These are phyloP conservation scores for Cladochytrium replicatum DNA, from an alignment of 192 early-diverging fungal species.

Conservation along the genomic window DNA sequence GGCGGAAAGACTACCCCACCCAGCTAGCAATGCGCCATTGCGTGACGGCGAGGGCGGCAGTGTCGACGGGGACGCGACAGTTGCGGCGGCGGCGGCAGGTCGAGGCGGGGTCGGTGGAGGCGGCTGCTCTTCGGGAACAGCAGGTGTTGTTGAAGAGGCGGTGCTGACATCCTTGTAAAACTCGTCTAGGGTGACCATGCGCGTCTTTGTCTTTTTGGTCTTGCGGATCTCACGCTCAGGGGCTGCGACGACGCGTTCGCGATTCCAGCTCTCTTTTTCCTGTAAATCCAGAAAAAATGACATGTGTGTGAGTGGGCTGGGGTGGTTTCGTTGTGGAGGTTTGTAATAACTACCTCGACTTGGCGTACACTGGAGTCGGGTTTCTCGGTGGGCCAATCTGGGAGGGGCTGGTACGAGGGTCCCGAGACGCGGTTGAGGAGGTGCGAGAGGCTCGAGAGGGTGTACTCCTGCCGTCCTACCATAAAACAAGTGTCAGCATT, in stretches of 20 bases:
- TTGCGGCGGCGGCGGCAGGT: background rate
- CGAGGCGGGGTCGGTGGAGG: background rate
- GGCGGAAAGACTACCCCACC: background rate
- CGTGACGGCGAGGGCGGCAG: conserved; percentile 1
- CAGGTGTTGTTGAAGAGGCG: background rate
- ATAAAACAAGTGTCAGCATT: background rate
- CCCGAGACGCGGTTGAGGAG: conserved; percentile 44
- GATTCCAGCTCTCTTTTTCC: conserved; percentile 16
- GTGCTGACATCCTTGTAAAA: conserved; percentile 15
- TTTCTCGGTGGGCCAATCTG: conserved; percentile 62
- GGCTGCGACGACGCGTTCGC: conserved; percentile 15
- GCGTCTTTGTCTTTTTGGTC: conserved; percentile 12
- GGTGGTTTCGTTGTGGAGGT: background rate
- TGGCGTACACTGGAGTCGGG: conserved; percentile 40
- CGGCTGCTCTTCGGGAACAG: background rate
- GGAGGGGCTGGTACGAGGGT: conserved; percentile 57
- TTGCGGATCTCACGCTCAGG: conserved; percentile 2
- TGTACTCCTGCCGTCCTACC: conserved; percentile 16
- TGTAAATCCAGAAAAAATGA: conserved; percentile 9
- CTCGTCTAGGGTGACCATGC: conserved; percentile 22
- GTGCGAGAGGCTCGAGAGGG: conserved; percentile 57
- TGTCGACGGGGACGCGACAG: background rate
- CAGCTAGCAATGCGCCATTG: background rate
- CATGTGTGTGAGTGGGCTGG: background rate
- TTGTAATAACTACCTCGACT: background rate